Conservation (phyloP, 1,139 yeast genomes). For the Yamadazyma sp. region DNA sequence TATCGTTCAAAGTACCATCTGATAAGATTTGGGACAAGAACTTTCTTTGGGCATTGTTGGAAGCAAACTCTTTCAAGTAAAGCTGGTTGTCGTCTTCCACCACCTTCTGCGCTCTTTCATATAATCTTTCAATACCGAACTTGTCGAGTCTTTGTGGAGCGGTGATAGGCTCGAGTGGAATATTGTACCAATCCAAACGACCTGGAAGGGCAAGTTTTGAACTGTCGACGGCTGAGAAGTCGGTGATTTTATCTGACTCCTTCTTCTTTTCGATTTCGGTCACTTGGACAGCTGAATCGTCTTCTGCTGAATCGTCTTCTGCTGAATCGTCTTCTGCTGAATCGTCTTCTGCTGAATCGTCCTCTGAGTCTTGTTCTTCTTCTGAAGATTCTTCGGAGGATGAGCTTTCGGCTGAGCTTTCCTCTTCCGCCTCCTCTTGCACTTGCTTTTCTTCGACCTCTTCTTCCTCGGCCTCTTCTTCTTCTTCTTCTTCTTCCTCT, state of each 20-base stretch:
- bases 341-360: no score
- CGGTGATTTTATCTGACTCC: slow-evolving; percentile 44
- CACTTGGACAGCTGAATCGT: slow-evolving; percentile 12
- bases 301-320: slow-evolving; percentile 13
- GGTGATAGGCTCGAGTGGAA: slow-evolving; percentile 35
- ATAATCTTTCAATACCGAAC: slow-evolving; percentile 56
- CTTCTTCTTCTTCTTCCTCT: slow-evolving; percentile 18
- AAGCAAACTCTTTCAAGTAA: slow-evolving; percentile 75
- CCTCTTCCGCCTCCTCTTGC: slow-evolving; percentile 17
- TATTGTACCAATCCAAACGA: slow-evolving; percentile 75
- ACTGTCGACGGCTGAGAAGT: slow-evolving; percentile 55
- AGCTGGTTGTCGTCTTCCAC: slow-evolving; percentile 70
- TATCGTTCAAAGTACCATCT: slow-evolving; percentile 94
- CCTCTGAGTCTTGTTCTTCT: slow-evolving; percentile 19
- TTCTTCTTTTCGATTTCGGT: slow-evolving; percentile 20
- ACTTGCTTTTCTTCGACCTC: slow-evolving; percentile 16
- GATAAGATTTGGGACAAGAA: slow-evolving; percentile 86
- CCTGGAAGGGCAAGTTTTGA: slow-evolving; percentile 62
- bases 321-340: slow-evolving; percentile 14
- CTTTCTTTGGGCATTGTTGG: slow-evolving; percentile 81
- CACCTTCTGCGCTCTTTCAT: slow-evolving; percentile 64
- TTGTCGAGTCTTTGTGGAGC: slow-evolving; percentile 43
- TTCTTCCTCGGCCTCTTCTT: slow-evolving; percentile 20
- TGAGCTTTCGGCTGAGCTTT: not conserved
- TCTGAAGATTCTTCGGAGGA: slow-evolving; percentile 10